A percentile compares a stretch with the other conserved stretches of the same genome.
Evolutionary conservation across 1,284 basidiomycete species (phyloP).

Genomic region (Pholiota adiposa): DNA sequence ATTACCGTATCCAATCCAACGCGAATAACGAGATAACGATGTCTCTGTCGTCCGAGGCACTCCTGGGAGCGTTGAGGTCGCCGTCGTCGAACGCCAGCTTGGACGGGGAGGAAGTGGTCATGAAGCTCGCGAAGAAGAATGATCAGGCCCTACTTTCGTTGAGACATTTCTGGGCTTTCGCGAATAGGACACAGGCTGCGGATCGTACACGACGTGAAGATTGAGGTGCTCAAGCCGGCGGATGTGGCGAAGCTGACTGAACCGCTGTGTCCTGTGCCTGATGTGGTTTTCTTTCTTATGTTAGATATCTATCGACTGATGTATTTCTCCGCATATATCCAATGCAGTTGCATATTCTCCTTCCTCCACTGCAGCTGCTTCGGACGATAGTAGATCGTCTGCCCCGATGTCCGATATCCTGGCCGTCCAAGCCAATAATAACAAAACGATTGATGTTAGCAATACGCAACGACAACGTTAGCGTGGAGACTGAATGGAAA

Average conservation of each 20-base stretch:
- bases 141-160: constrained; percentile 76
- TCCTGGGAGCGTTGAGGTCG: constrained; percentile 76
- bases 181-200: constrained; percentile 57
- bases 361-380: constrained; percentile 80
- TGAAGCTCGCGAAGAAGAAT: constrained; percentile 86
- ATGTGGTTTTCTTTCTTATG: constrained; percentile 52
- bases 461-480: constrained; percentile 71
- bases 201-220: constrained; percentile 74
- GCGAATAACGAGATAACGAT: constrained; percentile 84
- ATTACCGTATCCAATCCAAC: constrained; percentile 89
- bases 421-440: constrained; percentile 70
- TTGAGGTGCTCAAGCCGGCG: constrained; percentile 75
- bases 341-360: constrained; percentile 76
- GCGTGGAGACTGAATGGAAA: constrained; percentile 84
- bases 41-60: constrained; percentile 71
- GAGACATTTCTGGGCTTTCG: constrained; percentile 66
- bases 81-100: constrained; percentile 49
- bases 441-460: constrained; percentile 68
- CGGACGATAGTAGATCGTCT: constrained; percentile 81
- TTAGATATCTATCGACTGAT: not conserved
- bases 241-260: constrained; percentile 79
- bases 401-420: constrained; percentile 76
- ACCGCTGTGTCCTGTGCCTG: constrained; percentile 87
- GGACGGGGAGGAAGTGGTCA: constrained; percentile 69
- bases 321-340: no score